Evolutionary conservation across 2,329 filamentous ascomycete genomes (phyloP), one percentile per base, ranked within the genome.

Genomic region (Ciborinia camelliae): DNA sequence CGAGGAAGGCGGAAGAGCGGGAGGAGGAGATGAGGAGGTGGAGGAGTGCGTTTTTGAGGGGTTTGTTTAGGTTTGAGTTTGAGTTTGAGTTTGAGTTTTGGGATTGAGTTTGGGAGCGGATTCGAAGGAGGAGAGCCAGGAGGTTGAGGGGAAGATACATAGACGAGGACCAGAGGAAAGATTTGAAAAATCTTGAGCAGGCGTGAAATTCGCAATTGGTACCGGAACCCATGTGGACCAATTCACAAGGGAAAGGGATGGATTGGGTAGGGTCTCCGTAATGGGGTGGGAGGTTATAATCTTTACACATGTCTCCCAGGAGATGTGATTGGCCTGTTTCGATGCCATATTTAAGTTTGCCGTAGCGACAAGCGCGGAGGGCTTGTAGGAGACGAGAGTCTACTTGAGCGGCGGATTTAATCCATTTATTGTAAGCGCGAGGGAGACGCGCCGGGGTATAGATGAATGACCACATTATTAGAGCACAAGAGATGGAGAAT

Each of bases 391-490:
- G 83, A 8, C 91, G 89, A 18, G 77, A 72, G 74, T 96, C 92
- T 26, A 95, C 86, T 52, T 88, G 82, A 4, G 92, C 91, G 4
- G 89, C 90, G 28, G 88, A 86, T 48, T 83, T 85, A 71, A 96
- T 95, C 91, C 92, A 96, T 74, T 87, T 88, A 71, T 87, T 88
- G 78, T 96, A 96, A 48, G 87, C 82, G 35, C 79, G 81, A 2
- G 92, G 92, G 1, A 96, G 82, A 26, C 85, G 82, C 43, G 85
- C 81, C 0, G 91, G 90, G 12, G 81, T 76, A 78, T 94, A 96
- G 75, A 96, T 88, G 90, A 90, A 96, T 23, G 90, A 84, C 89
- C 90, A 94, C 92, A 96, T 96, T 70, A 96, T 88, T 45, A 91
- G 78, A 28, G 87, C 89, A 47, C 85, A 87, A 26, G 90, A 92